Percentiles rank a stretch among this genome's conserved stretches.
phyloP scores from a whole-genome alignment of 768 basidiomycete genomes.

The Mycena chlorophos region DNA sequence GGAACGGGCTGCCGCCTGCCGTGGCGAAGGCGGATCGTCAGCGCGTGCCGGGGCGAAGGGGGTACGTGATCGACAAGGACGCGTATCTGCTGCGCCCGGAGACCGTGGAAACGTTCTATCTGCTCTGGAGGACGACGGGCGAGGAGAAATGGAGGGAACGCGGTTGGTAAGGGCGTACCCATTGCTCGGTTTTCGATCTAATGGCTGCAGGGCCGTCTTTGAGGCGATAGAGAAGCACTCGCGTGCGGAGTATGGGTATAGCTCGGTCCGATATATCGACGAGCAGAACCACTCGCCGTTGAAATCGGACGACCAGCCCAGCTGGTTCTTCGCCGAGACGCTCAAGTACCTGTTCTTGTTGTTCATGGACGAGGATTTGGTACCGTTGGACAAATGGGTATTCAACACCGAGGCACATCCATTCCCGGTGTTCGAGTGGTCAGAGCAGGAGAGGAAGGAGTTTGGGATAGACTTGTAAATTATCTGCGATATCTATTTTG shows the following conservation, averaged over 20 bases:
- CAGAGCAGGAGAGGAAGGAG: conserved; percentile 45
- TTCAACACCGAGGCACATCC: conserved; percentile 76
- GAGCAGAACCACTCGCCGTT: conserved; percentile 49
- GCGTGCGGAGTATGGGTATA: conserved; percentile 16
- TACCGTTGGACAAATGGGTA: conserved; percentile 56
- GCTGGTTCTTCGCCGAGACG: conserved; percentile 49
- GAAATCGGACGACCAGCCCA: conserved; percentile 51
- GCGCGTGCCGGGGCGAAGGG: conserved; percentile 13
- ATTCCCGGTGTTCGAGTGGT: conserved; percentile 66
- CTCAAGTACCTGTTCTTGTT: conserved; percentile 69
- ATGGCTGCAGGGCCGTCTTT: conserved; percentile 17
- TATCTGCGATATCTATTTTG: not conserved
- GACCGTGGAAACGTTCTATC: conserved; percentile 40
- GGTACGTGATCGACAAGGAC: conserved; percentile 27
- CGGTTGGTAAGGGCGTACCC: conserved; percentile 33
- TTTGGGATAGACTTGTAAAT: conserved; percentile 35
- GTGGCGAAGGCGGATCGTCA: conserved; percentile 16
- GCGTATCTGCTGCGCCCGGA: conserved; percentile 38
- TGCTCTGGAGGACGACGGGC: conserved; percentile 40
- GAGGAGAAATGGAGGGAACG: conserved; percentile 39
- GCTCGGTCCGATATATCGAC: conserved; percentile 37
- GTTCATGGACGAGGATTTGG: conserved; percentile 54
- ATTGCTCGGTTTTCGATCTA: conserved; percentile 37
- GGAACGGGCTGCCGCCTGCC: conserved; percentile 22
- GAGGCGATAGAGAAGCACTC: conserved; percentile 10